Base-by-base conservation (phyloP, 768 basidiomycete species). In the Boletus eberwhitei region DNA sequence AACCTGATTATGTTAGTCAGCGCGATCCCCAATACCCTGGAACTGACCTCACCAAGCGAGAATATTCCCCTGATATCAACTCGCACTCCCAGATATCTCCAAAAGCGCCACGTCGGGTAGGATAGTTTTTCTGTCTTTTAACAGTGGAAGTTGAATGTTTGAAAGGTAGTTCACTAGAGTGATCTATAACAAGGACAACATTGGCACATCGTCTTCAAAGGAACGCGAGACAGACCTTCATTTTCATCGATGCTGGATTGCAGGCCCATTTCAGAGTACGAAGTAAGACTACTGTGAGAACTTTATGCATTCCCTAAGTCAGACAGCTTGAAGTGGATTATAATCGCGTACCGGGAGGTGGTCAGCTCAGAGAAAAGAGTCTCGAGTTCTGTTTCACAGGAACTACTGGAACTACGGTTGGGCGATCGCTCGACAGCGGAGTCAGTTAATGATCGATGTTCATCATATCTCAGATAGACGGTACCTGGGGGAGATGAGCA, bases 21-120 rank as follows among this genome's bases (percentile, higher is more conserved):
- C 11, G 14, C 21, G 21, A 8, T 19, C 14, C 9, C 11, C 8
- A 29, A 50, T 39, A n/a, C 11, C 13, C 5, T 26, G 1, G 3
- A 42, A 37, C 9, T 8, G n/a, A 19, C 22, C 49, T 22, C 19
- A 65, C 64, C 52, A 44, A 50, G 2, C 39, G 54, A 31, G 24
- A 24, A 16, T 41, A 34, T 24, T 21, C 42, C n/a, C 34, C 50
- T n/a, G 40, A 54, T n/a, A 58, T 45, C 19, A 66, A 40, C n/a
- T 60, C 57, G 13, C 67, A 71, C 45, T 58, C 52, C 58, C 64
- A 68, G 29, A 68, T 42, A 42, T 71, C 55, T 24, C 58, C 67
- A 22, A 56, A 68, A 9, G 11, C 29, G 6, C 67, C 67, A 26
- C 26, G n/a, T 4, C 22, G 41, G 17, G 36, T 49, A 21, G 65